Base-by-base conservation (phyloP, 2,329 filamentous ascomycete species). In the Arthrobotrys iridis region DNA sequence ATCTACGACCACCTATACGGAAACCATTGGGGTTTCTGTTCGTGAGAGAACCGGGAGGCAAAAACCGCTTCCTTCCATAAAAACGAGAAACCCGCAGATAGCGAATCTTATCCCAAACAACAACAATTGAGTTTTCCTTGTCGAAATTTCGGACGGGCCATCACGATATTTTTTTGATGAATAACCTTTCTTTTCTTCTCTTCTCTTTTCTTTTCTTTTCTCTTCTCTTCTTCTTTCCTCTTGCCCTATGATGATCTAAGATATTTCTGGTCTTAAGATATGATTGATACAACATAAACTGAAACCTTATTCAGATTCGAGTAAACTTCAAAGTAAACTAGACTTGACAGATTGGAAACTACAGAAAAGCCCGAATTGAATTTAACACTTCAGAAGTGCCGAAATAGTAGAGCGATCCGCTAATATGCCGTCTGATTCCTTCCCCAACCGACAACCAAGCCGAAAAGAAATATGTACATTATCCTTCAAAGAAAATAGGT, bases 391-490 rank as follows among this genome's bases (percentile, higher is more conserved):
- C 13, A 26, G 24, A 58, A 59, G n/a, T 41, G 22, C 37, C 55
- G 24, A 59, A 59, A 41, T 37, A 20, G 58, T 45, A 59, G 45
- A 58, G 33, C 26, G 26, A 67, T 46, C 26, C 55, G 64, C 41
- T 68, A 60, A 59, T 59, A 37, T 62, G 30, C 28, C 50, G 20
- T 22, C 50, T 35, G 40, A 59, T 35, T 13, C 50, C 52, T 52
- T 67, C 40, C 58, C 64, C 45, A 33, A 57, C 3, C 7, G 24
- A 43, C 13, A n/a, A 52, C 48, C 24, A 63, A 40, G 59, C 15
- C 5, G 30, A 58, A 40, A 46, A 45, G 30, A 62, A 48, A 22
- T 46, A 72, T 58, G 40, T 72, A 64, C 46, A 46, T 57, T 48
- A 33, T 64, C 48, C 58, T 28, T n/a, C n/a, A n/a, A n/a, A 64